Base-by-base conservation (phyloP, 257 asterid species). In the Plantago ovata region DNA sequence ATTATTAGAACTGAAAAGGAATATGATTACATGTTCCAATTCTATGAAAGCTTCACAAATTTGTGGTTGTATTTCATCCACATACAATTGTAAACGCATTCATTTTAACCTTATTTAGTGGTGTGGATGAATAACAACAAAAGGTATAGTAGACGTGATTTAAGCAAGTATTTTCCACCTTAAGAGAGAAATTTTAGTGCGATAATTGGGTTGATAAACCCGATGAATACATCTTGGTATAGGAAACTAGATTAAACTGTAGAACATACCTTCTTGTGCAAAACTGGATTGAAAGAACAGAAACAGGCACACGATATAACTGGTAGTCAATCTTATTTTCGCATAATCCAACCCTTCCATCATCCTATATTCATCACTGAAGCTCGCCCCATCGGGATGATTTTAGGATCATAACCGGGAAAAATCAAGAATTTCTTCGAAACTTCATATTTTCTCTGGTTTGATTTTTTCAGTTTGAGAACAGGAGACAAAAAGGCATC, bases 261-360 rank as follows among this genome's bases (percentile, higher is more conserved):
- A 58, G 52, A 63, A 42, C 84, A 59, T 69, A 84, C 96, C 96
- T 84, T 69, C 62, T 75, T 84, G 85, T 61, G 89, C 86, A 64
- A 22, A 43, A 58, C 64, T 53, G 51, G 80, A 60, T 18, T 60
- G 79, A 59, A 73, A 14, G 50, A 46, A 66, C 43, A 75, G 56
- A 60, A 68, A 66, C 66, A 84, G 41, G 71, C 64, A 69, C 72
- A 72, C 18, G 50, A 72, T 56, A 39, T 57, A 39, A 54, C 70
- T 60, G 50, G 40, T 63, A 69, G 67, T 50, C 68, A 68, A 38
- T 58, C 71, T 73, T 62, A 39, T 64, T 53, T 60, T 71, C 72
- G 55, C 69, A 57, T 66, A 41, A 63, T 71, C 59, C 69, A 63
- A 53, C 55, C 63, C 73, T 72, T 75, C 85, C 96, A 75, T 80